Evolutionary conservation across 2,329 filamentous ascomycete genomes (phyloP), one percentile per base, ranked within the genome.

Genomic region (Aspergillus ochraceus): DNA sequence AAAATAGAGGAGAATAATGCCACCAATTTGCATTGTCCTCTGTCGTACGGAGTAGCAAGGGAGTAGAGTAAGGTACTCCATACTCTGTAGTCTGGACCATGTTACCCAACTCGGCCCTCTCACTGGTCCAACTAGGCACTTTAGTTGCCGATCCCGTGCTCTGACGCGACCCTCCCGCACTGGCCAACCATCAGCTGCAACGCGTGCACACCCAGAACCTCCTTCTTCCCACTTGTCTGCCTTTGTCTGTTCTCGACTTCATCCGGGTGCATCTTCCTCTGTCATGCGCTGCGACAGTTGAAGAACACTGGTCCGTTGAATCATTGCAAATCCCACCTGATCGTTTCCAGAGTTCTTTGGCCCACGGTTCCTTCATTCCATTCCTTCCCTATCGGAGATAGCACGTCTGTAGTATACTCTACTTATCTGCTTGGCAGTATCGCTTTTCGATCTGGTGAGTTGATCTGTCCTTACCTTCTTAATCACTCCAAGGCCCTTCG

Each of bases 141-240:
- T 29, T 29, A 36, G 32, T 20, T 54, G 61, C 26, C 54, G 61
- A 61, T 64, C 61, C 59, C 59, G 59, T 62, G 57, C 29, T 14
- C 45, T 49, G 53, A 53, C 52, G 51, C 53, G 56, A 58, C 59
- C 36, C 49, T 24, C 22, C 36, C 59, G 57, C 58, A 54, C 47
- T 49, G 47, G 45, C 66, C 66, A 68, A 68, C 63, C 66, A 66
- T 36, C 56, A 47, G 49, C 55, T 26, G 53, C 52, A 49, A 56
- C 59, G 56, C 60, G 55, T 59, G 66, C 66, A 68, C 66, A 66
- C 61, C 49, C 52, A 54, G 54, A 64, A 55, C 63, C 51, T 65
- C 64, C 61, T 59, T 49, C 57, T 64, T 66, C 60, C 63, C 59
- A 66, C 63, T 64, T 64, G 64, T 52, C 52, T 50, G n/a, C n/a